Evolutionary conservation across 1,139 yeast genomes (phyloP).

Genomic region (Magnusiomyces suaveolens): DNA sequence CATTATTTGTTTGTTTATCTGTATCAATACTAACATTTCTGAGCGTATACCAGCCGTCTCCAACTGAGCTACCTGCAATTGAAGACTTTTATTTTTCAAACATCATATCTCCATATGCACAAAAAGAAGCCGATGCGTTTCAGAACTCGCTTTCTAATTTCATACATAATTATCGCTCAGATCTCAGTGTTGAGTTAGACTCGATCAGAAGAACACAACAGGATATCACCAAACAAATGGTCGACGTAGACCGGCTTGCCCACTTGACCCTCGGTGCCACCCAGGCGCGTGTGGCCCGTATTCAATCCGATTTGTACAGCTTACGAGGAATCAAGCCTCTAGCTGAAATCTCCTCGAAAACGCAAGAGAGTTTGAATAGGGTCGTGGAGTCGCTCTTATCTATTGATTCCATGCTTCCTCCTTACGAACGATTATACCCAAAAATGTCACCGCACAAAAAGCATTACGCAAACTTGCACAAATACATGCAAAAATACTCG

Average conservation of each 20-base stretch:
- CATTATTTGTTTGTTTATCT: neutral
- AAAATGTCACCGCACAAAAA: conserved; percentile 21
- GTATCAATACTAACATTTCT: neutral
- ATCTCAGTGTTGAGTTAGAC: conserved; percentile 18
- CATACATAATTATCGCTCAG: conserved; percentile 15
- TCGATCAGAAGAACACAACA: conserved; percentile 16
- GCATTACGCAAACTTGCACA: conserved; percentile 28
- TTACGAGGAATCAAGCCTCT: conserved; percentile 12
- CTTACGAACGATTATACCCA: conserved; percentile 21
- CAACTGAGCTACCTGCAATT: conserved; percentile 15
- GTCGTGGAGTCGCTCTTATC: conserved; percentile 17
- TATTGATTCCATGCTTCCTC: conserved; percentile 24
- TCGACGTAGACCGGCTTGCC: conserved; percentile 18
- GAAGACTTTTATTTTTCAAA: conserved; percentile 17
- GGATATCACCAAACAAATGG: conserved; percentile 18
- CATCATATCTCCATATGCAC: conserved; percentile 4
- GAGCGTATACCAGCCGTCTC: neutral
- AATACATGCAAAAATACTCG: conserved; percentile 16
- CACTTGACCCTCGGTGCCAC: conserved; percentile 16
- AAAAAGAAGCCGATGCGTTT: conserved; percentile 14
- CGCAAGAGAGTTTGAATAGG: conserved; percentile 16
- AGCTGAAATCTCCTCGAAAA: conserved; percentile 16
- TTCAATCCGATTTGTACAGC: conserved; percentile 13
- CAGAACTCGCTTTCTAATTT: conserved; percentile 14
- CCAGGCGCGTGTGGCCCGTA: conserved; percentile 13